Conservation (phyloP, 2,329 filamentous ascomycete species). For the Aspergillus awamori region DNA sequence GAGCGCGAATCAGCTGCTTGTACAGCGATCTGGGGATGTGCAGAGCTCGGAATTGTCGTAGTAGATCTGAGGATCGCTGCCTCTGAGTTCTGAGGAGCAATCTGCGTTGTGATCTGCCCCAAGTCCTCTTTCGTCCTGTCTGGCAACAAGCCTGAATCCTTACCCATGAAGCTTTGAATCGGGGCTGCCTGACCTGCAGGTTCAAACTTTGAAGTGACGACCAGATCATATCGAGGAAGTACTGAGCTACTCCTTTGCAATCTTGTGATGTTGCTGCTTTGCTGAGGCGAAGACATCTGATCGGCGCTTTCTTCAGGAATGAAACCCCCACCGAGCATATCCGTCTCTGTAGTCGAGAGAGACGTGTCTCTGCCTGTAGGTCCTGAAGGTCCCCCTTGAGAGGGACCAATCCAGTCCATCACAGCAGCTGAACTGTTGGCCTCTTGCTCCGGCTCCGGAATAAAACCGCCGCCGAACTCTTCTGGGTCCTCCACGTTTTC, state of each 20-base stretch:
- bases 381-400: not conserved
- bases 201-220: slow-evolving; percentile 33
- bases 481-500: slow-evolving; percentile 31
- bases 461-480: slow-evolving; percentile 42
- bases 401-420: not conserved
- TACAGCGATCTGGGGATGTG: slow-evolving; percentile 23
- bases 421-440: not conserved
- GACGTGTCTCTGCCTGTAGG: not conserved
- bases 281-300: not conserved
- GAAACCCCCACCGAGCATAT: slow-evolving; percentile 26
- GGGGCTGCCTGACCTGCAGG: not conserved
- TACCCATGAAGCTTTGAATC: not conserved
- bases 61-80: slow-evolving; percentile 23
- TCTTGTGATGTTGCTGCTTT: not conserved
- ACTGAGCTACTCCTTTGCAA: not conserved
- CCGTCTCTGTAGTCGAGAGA: not conserved
- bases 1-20: slow-evolving; percentile 13
- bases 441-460: slow-evolving; percentile 36
- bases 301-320: slow-evolving; percentile 13
- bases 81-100: not conserved
- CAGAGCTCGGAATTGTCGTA: slow-evolving; percentile 31
- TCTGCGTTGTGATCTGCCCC: not conserved
- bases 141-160: not conserved
- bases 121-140: not conserved
- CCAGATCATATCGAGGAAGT: slow-evolving; percentile 30